A percentile compares a stretch with the other conserved stretches of the same genome.
Evolutionary conservation across 2,329 filamentous ascomycete genomes (phyloP).

Genomic region (Monosporascus ibericus): DNA sequence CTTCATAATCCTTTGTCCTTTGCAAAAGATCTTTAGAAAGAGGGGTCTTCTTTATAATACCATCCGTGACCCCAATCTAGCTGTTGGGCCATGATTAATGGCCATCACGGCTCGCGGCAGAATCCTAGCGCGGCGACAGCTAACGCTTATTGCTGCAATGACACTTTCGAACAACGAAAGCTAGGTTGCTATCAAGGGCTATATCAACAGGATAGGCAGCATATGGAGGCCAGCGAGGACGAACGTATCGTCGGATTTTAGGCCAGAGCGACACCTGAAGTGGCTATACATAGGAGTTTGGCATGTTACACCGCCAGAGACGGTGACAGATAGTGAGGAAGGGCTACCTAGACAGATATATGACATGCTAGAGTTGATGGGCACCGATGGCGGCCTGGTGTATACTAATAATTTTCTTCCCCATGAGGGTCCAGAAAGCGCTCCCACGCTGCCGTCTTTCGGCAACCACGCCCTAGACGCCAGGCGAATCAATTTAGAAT

Average conservation of each 20-base stretch:
- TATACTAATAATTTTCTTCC: not conserved
- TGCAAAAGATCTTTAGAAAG: too few relatives aligned
- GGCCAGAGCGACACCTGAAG: constrained; percentile 27
- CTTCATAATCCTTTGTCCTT: not conserved
- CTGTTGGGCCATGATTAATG: too few relatives aligned
- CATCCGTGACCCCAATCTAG: too few relatives aligned
- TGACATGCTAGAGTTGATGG: constrained; percentile 32
- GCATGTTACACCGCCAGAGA: constrained; percentile 39
- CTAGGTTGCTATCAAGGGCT: constrained; percentile 8
- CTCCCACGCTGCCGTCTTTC: too few relatives aligned
- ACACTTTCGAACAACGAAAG: constrained; percentile 12
- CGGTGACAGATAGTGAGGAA: constrained; percentile 14
- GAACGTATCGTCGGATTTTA: constrained; percentile 42
- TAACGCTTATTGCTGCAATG: constrained; percentile 17
- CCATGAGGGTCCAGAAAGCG: too few relatives aligned
- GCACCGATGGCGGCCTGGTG: constrained; percentile 2
- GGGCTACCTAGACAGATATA: constrained; percentile 34
- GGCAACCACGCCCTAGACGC: too few relatives aligned
- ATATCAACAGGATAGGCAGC: constrained; percentile 10
- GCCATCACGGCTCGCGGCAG: not conserved
- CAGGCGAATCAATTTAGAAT: too few relatives aligned
- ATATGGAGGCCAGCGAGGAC: constrained; percentile 23
- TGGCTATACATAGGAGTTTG: constrained; percentile 33
- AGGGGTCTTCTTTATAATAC: not conserved
- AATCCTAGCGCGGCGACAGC: not conserved